These are phyloP conservation scores for Tillandsia leiboldiana DNA, from an alignment of 176 grass and related monocot genomes.

Conservation along the genomic window DNA sequence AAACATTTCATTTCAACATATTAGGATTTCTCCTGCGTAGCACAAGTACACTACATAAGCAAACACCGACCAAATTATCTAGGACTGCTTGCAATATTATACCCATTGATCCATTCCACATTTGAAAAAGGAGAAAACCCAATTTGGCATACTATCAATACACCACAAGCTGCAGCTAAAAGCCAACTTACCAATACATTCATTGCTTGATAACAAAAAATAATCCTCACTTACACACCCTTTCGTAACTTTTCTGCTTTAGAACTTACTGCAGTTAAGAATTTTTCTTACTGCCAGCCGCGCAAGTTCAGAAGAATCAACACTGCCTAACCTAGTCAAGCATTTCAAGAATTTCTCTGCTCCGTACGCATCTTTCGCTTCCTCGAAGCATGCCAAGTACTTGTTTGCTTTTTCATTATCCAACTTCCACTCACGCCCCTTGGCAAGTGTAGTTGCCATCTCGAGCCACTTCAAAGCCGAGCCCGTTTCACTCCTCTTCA, in stretches of 20 bases:
- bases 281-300: slow-evolving; percentile 26
- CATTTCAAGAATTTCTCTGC: slow-evolving; percentile 31
- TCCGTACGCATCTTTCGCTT: slow-evolving; percentile 40
- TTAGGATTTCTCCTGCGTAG: too few species aligned
- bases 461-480: slow-evolving; percentile 53
- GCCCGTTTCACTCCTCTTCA: slow-evolving; percentile 19
- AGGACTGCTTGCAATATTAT: too few species aligned
- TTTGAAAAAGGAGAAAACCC: too few species aligned
- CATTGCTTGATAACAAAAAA: too few species aligned
- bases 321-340: slow-evolving; percentile 32
- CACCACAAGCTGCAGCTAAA: too few species aligned
- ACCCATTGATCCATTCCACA: too few species aligned
- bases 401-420: slow-evolving; percentile 35
- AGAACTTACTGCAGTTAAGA: slow-evolving; percentile 24
- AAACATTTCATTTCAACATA: too few species aligned
- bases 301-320: slow-evolving; percentile 38
- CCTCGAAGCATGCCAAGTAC: slow-evolving; percentile 53
- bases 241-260: slow-evolving; percentile 37
- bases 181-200: too few species aligned
- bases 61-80: too few species aligned
- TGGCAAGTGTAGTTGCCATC: slow-evolving; percentile 31
- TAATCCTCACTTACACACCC: slow-evolving; percentile 15
- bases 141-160: too few species aligned
- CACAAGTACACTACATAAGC: too few species aligned
- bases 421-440: slow-evolving; percentile 31